Conservation (phyloP, 2,329 filamentous ascomycete species). For the Nothomitra cinnamomea region DNA sequence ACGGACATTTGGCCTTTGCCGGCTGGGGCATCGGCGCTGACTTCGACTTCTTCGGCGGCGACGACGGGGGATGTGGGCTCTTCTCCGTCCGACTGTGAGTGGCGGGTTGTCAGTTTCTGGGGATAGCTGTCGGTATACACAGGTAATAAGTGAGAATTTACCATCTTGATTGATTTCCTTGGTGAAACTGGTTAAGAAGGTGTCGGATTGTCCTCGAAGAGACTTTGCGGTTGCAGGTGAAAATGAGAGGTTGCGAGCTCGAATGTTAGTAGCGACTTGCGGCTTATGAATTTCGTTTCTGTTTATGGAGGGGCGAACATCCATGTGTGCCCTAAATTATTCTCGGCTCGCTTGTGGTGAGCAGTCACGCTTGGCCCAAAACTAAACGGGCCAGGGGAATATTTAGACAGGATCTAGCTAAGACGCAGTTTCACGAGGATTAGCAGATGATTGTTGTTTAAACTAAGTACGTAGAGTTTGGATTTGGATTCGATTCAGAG, state of each 20-base stretch:
- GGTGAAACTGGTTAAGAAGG: constrained; percentile 17
- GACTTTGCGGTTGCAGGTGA: constrained; percentile 10
- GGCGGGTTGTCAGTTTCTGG: background rate
- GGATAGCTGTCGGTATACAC: background rate
- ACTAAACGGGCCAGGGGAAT: background rate
- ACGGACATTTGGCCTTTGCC: constrained; percentile 88
- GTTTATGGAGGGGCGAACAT: background rate
- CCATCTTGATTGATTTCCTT: constrained; percentile 27
- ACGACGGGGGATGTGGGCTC: constrained; percentile 64
- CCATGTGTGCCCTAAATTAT: background rate
- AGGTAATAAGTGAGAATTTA: constrained; percentile 13
- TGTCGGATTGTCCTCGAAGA: constrained; percentile 39
- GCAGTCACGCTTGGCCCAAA: background rate
- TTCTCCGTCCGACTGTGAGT: constrained; percentile 94
- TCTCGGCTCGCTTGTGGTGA: background rate
- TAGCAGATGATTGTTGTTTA: no score
- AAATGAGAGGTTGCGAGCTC: background rate
- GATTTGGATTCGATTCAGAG: no score
- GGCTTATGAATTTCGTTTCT: background rate
- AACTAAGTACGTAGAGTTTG: no score
- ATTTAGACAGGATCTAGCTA: no score
- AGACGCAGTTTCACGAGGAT: no score
- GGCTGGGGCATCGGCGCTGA: constrained; percentile 70
- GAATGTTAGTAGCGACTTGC: background rate
- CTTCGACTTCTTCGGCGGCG: constrained; percentile 70